Evolutionary conservation across 805 yeast species (phyloP), one percentile per base, ranked within the genome.

Genomic region (Isabelozyma gotoi): DNA sequence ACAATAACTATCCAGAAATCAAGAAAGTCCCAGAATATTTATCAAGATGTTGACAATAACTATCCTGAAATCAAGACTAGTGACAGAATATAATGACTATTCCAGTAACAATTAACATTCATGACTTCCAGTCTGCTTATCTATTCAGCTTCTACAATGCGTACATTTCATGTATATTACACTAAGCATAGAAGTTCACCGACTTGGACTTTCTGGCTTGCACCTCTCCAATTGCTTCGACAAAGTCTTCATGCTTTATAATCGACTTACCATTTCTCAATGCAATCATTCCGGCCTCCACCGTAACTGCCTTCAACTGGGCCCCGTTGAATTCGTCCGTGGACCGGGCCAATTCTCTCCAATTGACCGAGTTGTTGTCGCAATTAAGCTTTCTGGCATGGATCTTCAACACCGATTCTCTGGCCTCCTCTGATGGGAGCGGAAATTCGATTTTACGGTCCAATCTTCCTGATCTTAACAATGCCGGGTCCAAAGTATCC

Each of bases 251-350:
- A 65, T 94, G 99, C 56, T 88, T 87, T 43, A 94, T 91, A 53
- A 84, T 78, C 35, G 85, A 80, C 68, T 94, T 96, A 14, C 96
- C 97, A 57, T 88, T 89, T 71, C 99, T 82, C 62, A 94, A 76
- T 2, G 99, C 99, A 69, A 94, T 94, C 99, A 94, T 94, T 62
- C 99, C 99, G 5, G 99, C 99, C 67, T 94, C 99, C 17, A 94
- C 99, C 6, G 97, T 91, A 35, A 94, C 99, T 2, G 99, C 99
- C 73, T 94, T 94, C 63, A 94, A 76, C 70, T 94, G 99, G 1
- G 99, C 99, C 62, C 99, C 99, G 61, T 94, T 94, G 68, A 94
- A 94, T 69, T 94, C 99, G 66, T 94, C 99, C 0, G 99, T 94
- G 6, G 96, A 88, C 63, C 99, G 81, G 3, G 99, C 98, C 62